Evolutionary conservation across 306 rosid genomes (phyloP), one percentile per base, ranked within the genome.

Genomic region (Vachellia pachyceras): DNA sequence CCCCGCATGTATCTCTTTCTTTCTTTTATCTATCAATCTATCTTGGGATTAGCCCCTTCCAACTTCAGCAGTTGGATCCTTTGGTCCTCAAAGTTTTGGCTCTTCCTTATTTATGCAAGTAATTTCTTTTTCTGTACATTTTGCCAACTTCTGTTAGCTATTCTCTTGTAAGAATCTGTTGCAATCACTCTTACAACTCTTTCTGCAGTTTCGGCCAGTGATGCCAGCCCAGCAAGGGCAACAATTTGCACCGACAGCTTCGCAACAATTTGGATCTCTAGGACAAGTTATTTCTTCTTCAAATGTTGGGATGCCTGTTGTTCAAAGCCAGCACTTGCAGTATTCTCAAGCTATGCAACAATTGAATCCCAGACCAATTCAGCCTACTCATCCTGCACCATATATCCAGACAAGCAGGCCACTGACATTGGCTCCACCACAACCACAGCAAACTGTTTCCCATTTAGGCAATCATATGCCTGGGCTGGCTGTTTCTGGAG

Each of bases 271-370:
- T 82, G 95, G 89, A 79, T 92, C 80, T 46, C 84, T 82, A 60
- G 97, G 97, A 61, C 97, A 90, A 85, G 88, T 89, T 66, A 88
- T 85, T 67, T 86, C 93, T 57, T 85, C 94, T 50, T 85, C 93
- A 71, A 87, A 93, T 85, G 79, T 76, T 39, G 96, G 94, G 83
- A 87, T 90, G 90, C 87, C 94, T 69, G 79, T 79, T 81, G 83
- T 72, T 81, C 98, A 90, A 81, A 81, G 89, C 82, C 98, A 90
- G 87, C 96, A 88, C 36, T 77, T 87, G 82, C 98, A 91, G 77
- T 95, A 82, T 87, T 87, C 97, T 76, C 98, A 95, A 87, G 88
- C 90, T 54, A 87, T 91, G 96, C 97, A 87, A 83, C 98, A 91
- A 82, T 87, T 91, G 78, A 77, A 88, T 77, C 85, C 86, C 66